phyloP scores from a whole-genome alignment of 257 asterid genomes.

The Anisodus acutangulus region DNA sequence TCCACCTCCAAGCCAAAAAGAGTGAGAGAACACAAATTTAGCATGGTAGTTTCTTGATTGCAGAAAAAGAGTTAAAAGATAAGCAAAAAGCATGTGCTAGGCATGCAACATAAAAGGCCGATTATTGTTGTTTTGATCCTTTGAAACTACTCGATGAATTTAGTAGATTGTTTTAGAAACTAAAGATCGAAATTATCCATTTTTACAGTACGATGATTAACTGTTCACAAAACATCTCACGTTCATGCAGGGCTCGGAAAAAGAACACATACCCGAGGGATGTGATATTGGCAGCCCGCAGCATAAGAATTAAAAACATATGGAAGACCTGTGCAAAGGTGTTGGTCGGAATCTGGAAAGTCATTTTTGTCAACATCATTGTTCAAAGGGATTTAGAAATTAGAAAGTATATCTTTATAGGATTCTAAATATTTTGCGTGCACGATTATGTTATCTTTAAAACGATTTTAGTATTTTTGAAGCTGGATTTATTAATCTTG shows the following conservation, averaged over 20 bases:
- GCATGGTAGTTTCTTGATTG: too few species aligned
- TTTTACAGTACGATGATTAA: not conserved
- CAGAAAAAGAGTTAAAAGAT: not conserved
- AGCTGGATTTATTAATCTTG: slow-evolving; percentile 3
- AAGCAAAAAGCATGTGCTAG: not conserved
- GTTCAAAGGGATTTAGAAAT: not conserved
- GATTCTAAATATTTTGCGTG: slow-evolving; percentile 10
- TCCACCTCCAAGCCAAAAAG: not conserved
- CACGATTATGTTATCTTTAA: not conserved
- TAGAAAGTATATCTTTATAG: not conserved
- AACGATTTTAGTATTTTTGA: not conserved
- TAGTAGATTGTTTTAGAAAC: not conserved
- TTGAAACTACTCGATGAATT: not conserved
- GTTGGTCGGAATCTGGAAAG: slow-evolving; percentile 13
- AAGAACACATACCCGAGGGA: not conserved
- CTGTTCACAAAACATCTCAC: too few species aligned
- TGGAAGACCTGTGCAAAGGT: not conserved
- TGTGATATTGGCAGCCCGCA: not conserved
- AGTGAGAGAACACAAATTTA: not conserved
- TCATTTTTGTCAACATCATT: slow-evolving; percentile 19
- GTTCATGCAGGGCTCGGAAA: not conserved
- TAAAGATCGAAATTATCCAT: not conserved
- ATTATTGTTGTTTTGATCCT: not conserved
- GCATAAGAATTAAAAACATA: not conserved
- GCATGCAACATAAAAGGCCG: not conserved